Base-by-base conservation (phyloP, 208 protist genomes). In the Crithidia brevicula region DNA sequence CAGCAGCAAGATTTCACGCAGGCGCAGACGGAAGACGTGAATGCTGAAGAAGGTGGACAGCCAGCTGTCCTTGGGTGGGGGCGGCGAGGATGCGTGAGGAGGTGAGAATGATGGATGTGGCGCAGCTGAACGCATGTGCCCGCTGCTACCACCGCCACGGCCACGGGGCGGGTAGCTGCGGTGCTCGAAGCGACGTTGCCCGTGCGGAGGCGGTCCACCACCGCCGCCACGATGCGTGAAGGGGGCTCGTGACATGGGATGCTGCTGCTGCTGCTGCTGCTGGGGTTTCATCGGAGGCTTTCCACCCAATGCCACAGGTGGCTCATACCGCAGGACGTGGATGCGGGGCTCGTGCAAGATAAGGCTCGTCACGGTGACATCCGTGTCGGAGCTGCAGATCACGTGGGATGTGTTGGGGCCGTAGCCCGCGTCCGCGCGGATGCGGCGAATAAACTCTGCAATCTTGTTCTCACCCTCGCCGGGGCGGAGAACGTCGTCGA, bases 301-400 rank as follows among this genome's bases (percentile, higher is more conserved):
- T 20, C 72, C 71, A 27, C 75, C 77, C 30, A 77, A 58, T 18
- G 71, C 42, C 40, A 77, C 49, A 3, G 97, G 83, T 23, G 97
- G 86, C 72, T 99, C 98, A 78, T 99, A 98, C 57, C 98, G 86
- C 23, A 99, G 77, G 40, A 99, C 94, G 56, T 89, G 85, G 28
- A 99, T 99, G 50, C 97, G 83, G 16, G 97, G 96, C 82, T 99
- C 98, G 78, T 99, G 98, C 45, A 99, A 75, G 11, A 96, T 84
- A n/a, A 99, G 86, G 10, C 76, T 84, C 22, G 84, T 91, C 82
- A 99, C 98, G 43, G 99, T 99, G 16, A 99, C 89, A 84, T 99
- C 99, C 5, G 99, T 99, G 83, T 99, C 99, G 34, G 98, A 91
- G 62, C 98, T 99, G 79, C 99, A 99, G n/a, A 99, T 91, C 45